Conservation (phyloP, 768 basidiomycete genomes). For the Albatrellus ellisii region DNA sequence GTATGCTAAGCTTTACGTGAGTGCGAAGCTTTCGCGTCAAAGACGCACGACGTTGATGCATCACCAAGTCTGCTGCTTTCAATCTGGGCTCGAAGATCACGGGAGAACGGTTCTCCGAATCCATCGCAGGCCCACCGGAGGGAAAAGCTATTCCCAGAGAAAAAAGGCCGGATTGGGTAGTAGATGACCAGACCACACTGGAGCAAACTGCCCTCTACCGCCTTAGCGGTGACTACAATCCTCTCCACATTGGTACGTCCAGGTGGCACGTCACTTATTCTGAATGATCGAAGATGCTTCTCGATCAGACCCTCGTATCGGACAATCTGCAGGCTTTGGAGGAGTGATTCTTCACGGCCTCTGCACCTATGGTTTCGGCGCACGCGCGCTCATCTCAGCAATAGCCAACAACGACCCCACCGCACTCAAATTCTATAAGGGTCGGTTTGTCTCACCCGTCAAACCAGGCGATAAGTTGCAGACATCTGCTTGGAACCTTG, state of each 20-base stretch:
- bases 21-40: slow-evolving; percentile 5
- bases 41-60: not conserved
- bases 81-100: slow-evolving; percentile 29
- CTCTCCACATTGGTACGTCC: slow-evolving; percentile 31
- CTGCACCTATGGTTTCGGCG: slow-evolving; percentile 71
- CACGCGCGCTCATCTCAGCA: slow-evolving; percentile 55
- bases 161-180: slow-evolving; percentile 27
- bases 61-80: slow-evolving; percentile 25
- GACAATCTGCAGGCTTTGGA: slow-evolving; percentile 64
- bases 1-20: slow-evolving; percentile 29
- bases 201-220: slow-evolving; percentile 35
- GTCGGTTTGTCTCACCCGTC: slow-evolving; percentile 73
- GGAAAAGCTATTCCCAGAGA: slow-evolving; percentile 25
- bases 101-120: slow-evolving; percentile 26
- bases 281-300: not conserved
- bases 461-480: slow-evolving; percentile 73
- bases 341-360: slow-evolving; percentile 81
- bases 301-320: slow-evolving; percentile 52
- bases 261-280: not conserved
- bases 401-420: slow-evolving; percentile 48
- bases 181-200: slow-evolving; percentile 25
- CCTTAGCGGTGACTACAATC: slow-evolving; percentile 40
- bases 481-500: slow-evolving; percentile 70
- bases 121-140: slow-evolving; percentile 23
- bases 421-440: slow-evolving; percentile 55